A percentile compares a stretch with the other conserved stretches of the same genome.
Evolutionary conservation across 768 basidiomycete species (phyloP).

Genomic region (Crucibulum laeve): DNA sequence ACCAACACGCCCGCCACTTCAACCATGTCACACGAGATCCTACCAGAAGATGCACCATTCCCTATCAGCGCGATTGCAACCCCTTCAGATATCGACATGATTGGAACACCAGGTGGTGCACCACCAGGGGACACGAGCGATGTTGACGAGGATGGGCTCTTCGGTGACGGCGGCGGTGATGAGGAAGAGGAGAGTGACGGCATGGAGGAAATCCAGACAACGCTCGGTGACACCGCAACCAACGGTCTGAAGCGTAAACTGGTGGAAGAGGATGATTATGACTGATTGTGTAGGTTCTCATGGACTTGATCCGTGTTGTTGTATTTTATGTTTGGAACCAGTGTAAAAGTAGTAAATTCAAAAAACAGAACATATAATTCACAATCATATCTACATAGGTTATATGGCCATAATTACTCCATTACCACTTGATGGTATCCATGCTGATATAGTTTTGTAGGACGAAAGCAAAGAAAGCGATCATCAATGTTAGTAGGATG

Average conservation of each 20-base stretch:
- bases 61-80: conserved; percentile 60
- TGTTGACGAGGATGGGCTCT: conserved; percentile 70
- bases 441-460: conserved; percentile 1
- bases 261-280: conserved; percentile 86
- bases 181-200: conserved; percentile 77
- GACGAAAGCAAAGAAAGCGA: conserved; percentile 37
- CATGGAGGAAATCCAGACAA: conserved; percentile 74
- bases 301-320: background rate
- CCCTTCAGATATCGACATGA: conserved; percentile 69
- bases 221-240: conserved; percentile 32
- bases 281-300: conserved; percentile 28
- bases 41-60: conserved; percentile 46
- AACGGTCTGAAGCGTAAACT: conserved; percentile 76
- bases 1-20: conserved; percentile 18
- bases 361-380: too few species aligned
- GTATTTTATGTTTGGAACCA: background rate
- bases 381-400: too few species aligned
- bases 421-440: too few species aligned
- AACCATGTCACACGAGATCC: conserved; percentile 26
- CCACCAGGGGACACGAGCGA: conserved; percentile 56
- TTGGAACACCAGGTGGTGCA: conserved; percentile 35
- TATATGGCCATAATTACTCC: background rate
- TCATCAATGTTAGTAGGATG: conserved; percentile 36
- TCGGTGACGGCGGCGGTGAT: conserved; percentile 71
- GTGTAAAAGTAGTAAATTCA: too few species aligned